Percentiles rank a stretch among this genome's conserved stretches.
Conservation (phyloP, 2,329 filamentous ascomycete genomes). For the Ramichloridium luteum region DNA sequence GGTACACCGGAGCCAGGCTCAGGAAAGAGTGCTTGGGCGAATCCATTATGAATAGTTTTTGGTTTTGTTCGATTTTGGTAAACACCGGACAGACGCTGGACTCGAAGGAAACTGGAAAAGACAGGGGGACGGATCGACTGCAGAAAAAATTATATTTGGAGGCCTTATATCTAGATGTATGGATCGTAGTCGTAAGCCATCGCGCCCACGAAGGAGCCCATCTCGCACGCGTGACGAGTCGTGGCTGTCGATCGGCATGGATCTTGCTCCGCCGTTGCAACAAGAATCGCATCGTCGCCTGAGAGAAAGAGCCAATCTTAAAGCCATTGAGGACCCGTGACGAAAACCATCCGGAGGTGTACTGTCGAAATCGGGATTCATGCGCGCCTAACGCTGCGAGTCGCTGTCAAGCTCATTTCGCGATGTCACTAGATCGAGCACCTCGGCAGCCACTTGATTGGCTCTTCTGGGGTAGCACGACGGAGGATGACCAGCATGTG, state of each 20-base stretch:
- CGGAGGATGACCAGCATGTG: too few species aligned
- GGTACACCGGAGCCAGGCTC: constrained; percentile 7
- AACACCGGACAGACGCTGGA: background rate
- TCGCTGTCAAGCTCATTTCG: too few species aligned
- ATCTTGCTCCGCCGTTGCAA: background rate
- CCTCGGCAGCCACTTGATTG: too few species aligned
- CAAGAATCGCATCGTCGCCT: background rate
- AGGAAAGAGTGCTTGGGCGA: constrained; percentile 4
- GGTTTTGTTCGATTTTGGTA: background rate
- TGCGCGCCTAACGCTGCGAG: too few species aligned
- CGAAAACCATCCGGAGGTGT: constrained; percentile 2
- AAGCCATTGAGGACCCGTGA: background rate
- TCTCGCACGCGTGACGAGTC: background rate
- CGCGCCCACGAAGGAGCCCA: background rate
- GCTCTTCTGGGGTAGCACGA: too few species aligned
- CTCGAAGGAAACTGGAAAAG: background rate
- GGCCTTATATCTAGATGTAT: background rate
- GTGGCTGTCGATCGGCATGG: constrained; percentile 1
- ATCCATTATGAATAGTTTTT: background rate
- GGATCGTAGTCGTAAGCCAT: background rate
- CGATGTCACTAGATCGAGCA: too few species aligned
- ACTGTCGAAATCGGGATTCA: constrained; percentile 2
- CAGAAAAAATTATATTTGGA: too few species aligned
- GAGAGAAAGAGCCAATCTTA: background rate
- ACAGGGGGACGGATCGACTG: too few species aligned